These are phyloP conservation scores for Lipomyces yamadae DNA, from an alignment of 805 yeast species.

Conservation along the genomic window DNA sequence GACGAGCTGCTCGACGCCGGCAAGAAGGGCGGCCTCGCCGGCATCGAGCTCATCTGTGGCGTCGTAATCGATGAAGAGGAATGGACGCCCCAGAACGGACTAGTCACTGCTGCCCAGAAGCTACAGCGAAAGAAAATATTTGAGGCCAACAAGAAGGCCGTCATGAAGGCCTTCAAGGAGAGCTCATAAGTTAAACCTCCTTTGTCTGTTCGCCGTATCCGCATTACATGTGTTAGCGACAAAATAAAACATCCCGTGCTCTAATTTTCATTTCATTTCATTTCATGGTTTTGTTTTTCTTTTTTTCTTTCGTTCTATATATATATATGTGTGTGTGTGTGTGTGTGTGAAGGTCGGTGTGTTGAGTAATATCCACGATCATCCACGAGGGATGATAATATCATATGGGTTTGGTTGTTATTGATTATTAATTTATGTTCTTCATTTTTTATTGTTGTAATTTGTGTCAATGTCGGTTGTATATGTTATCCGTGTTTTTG, in stretches of 20 bases:
- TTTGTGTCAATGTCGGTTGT: slow-evolving; percentile 1
- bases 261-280: too few species aligned
- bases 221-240: neutral
- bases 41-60: slow-evolving; percentile 84
- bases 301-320: neutral
- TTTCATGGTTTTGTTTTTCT: neutral
- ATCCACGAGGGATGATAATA: neutral
- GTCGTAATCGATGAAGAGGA: slow-evolving; percentile 81
- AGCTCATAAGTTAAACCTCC: slow-evolving; percentile 4
- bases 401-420: neutral
- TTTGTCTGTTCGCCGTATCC: neutral
- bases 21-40: slow-evolving; percentile 74
- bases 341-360: neutral
- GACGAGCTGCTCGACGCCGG: slow-evolving; percentile 74
- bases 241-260: neutral
- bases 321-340: neutral
- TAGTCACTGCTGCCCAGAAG: slow-evolving; percentile 93
- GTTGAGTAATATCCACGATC: neutral
- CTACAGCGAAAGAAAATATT: slow-evolving; percentile 90
- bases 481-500: neutral
- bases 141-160: slow-evolving; percentile 65
- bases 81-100: slow-evolving; percentile 98
- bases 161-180: slow-evolving; percentile 65
- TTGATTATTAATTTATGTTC: neutral
- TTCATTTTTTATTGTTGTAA: neutral